These are phyloP conservation scores for Starmerella geochares DNA, from an alignment of 805 yeast species.

Conservation along the genomic window DNA sequence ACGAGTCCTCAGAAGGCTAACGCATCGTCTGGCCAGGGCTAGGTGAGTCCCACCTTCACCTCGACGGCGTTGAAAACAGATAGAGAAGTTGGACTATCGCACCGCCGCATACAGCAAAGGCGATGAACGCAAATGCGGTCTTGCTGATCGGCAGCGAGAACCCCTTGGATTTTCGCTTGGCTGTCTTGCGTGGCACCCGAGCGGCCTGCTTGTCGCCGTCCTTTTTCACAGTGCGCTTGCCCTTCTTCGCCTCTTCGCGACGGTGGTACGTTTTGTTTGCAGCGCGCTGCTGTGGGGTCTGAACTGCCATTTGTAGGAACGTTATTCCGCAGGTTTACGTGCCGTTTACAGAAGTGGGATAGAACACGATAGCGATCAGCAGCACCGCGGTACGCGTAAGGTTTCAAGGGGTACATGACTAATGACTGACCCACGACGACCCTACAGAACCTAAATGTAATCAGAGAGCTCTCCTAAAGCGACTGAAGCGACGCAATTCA, in stretches of 20 bases:
- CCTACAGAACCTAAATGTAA: too few species aligned
- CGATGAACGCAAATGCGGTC: conserved; percentile 35
- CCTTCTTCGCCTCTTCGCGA: conserved; percentile 60
- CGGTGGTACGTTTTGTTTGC: conserved; percentile 81
- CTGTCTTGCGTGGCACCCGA: conserved; percentile 51
- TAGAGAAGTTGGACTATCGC: conserved; percentile 58
- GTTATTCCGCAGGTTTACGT: neutral
- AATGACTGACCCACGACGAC: too few species aligned
- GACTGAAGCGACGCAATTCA: too few species aligned
- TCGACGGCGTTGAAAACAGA: conserved; percentile 1
- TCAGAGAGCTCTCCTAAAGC: too few species aligned
- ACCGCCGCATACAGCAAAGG: conserved; percentile 71
- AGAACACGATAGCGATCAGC: neutral
- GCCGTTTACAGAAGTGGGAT: neutral
- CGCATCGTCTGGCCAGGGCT: neutral
- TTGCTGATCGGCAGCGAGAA: conserved; percentile 3
- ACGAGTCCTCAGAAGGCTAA: too few species aligned
- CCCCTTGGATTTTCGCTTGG: neutral
- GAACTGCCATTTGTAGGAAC: conserved; percentile 29
- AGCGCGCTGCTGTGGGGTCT: conserved; percentile 76
- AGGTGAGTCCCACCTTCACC: conserved; percentile 4
- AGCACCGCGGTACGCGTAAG: neutral
- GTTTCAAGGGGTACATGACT: neutral
- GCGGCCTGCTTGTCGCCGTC: conserved; percentile 38
- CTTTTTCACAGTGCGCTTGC: conserved; percentile 38